These are phyloP conservation scores for Rosa rugosa DNA, from an alignment of 306 rosid genomes.

Conservation along the genomic window DNA sequence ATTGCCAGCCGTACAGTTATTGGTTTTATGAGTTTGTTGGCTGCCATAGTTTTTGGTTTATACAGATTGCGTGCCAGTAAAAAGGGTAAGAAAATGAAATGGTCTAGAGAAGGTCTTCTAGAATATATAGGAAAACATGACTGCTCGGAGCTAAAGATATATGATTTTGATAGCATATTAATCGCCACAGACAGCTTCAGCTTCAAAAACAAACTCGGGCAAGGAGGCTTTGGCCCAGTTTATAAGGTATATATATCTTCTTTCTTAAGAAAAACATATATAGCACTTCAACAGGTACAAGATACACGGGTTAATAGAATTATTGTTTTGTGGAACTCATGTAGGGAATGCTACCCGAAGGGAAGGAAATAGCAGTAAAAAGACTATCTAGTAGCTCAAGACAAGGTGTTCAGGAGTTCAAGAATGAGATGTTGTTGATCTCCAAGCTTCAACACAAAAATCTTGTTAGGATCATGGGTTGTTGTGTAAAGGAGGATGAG, in stretches of 20 bases:
- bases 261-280: background rate
- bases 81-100: slow-evolving; percentile 10
- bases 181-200: background rate
- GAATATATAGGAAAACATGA: background rate
- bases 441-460: slow-evolving; percentile 22
- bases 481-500: slow-evolving; percentile 30
- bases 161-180: background rate
- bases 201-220: background rate
- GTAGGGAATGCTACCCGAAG: background rate
- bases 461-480: slow-evolving; percentile 29
- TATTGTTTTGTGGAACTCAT: slow-evolving; percentile 23
- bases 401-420: slow-evolving; percentile 24
- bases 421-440: slow-evolving; percentile 11
- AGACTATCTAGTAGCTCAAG: slow-evolving; percentile 31
- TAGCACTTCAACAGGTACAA: background rate
- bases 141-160: background rate
- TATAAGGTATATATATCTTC: background rate
- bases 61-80: background rate
- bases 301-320: background rate
- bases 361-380: slow-evolving; percentile 22
- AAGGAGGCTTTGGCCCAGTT: slow-evolving; percentile 27
- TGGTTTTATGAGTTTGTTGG: background rate
- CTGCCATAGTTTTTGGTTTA: background rate
- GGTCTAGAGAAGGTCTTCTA: background rate
- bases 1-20: slow-evolving; percentile 4